Base-by-base conservation (phyloP, 2,329 filamentous ascomycete genomes). In the Colletotrichum coccodes region DNA sequence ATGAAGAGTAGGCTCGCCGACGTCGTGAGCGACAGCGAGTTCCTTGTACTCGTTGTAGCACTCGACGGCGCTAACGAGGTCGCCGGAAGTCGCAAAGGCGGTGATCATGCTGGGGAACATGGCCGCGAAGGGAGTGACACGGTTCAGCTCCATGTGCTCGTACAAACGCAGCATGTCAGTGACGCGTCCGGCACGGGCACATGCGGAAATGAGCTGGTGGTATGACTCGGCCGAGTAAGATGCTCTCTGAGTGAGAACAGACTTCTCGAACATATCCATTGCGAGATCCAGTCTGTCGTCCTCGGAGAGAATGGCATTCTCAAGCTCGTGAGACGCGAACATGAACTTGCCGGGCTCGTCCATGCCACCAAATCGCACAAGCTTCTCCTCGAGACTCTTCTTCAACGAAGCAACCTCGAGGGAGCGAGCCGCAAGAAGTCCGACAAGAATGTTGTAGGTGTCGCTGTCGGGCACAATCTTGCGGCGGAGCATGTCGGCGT, bases 11-110 rank as follows among this genome's bases (percentile, higher is more conserved):
- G 90, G 85, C 68, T 90, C 85, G 65, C 94, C 94, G 44, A 87
- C 89, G 78, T 98, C 93, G 77, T 96, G 89, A 44, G 92, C 90
- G 60, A 98, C 89, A n/a, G 95, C 95, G 47, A 98, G 85, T 52
- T 90, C 89, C 76, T 94, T 94, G 85, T 98, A 98, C 80, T 97
- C 94, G 72, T 97, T 95, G 82, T 98, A 99, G 81, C 94, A 94
- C 78, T 97, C 94, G 7, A 98, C 93, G 23, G 95, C 96, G 73
- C 93, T 97, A 74, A 91, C 86, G 50, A 98, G 83, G 77, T 98
- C 94, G 57, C 94, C 93, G 12, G 88, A 88, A 47, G 89, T 88
- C 70, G 94, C 94, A 77, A 97, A 98, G 0, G 95, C 94, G n/a
- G 92, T 91, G 78, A 99, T 98, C 93, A 99, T 97, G 21, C 91